phyloP scores from a whole-genome alignment of 352 stramenopile genomes.

The Globisporangium echinulatum region DNA sequence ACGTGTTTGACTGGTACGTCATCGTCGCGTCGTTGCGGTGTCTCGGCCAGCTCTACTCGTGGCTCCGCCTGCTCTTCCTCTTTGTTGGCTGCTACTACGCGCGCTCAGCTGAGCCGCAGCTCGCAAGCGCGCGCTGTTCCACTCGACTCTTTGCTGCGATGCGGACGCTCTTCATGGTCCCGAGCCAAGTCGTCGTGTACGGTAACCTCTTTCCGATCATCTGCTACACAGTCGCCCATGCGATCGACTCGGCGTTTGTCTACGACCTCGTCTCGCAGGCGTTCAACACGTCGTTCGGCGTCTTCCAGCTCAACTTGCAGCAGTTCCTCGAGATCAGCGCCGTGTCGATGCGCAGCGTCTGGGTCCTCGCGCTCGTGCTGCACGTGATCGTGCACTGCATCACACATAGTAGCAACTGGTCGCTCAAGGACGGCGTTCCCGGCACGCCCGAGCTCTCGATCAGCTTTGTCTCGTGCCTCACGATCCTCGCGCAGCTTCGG shows the following conservation, averaged over 20 bases:
- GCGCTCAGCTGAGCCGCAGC: neutral
- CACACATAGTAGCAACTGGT: slow-evolving; percentile 1
- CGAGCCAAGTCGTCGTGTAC: slow-evolving; percentile 29
- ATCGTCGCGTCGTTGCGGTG: slow-evolving; percentile 5
- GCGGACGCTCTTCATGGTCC: slow-evolving; percentile 19
- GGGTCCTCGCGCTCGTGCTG: slow-evolving; percentile 12
- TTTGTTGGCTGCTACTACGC: slow-evolving; percentile 13
- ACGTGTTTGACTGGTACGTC: slow-evolving; percentile 6
- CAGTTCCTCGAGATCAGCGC: slow-evolving; percentile 17
- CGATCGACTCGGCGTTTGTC: slow-evolving; percentile 17
- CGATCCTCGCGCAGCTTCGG: slow-evolving; percentile 10
- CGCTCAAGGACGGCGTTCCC: slow-evolving; percentile 1
- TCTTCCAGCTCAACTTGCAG: slow-evolving; percentile 6
- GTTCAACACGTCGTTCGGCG: slow-evolving; percentile 16
- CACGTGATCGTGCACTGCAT: slow-evolving; percentile 7
- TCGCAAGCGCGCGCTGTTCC: neutral
- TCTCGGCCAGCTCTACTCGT: slow-evolving; percentile 13
- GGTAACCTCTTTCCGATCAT: slow-evolving; percentile 23
- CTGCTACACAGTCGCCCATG: slow-evolving; percentile 25
- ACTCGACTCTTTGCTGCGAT: neutral
- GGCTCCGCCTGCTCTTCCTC: slow-evolving; percentile 7
- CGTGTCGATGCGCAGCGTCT: slow-evolving; percentile 26
- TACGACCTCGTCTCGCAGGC: slow-evolving; percentile 19
- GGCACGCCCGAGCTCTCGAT: slow-evolving; percentile 10
- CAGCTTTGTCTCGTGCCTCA: slow-evolving; percentile 6